Conservation (phyloP, 495 filamentous ascomycete species). For the Cudoniella acicularis region DNA sequence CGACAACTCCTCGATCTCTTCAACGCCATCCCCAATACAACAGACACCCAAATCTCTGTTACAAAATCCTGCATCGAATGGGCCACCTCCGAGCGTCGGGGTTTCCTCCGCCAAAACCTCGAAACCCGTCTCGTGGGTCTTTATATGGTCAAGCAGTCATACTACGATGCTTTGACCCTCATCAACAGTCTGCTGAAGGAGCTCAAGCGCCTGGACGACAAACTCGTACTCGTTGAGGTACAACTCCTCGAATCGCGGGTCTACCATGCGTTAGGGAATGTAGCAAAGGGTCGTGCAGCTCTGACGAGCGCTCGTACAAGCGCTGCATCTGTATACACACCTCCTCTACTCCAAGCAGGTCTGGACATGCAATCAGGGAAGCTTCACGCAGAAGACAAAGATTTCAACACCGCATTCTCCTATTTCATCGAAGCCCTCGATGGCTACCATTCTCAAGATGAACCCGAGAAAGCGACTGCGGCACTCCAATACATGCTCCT, state of each 20-base stretch:
- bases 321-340: conserved; percentile 94
- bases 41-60: conserved; percentile 86
- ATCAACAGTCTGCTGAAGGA: conserved; percentile 94
- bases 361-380: conserved; percentile 99
- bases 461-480: conserved; percentile 76
- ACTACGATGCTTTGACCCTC: conserved; percentile 93
- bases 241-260: conserved; percentile 95
- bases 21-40: conserved; percentile 84
- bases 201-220: conserved; percentile 96
- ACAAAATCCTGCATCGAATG: conserved; percentile 99
- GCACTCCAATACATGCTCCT: conserved; percentile 99
- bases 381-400: conserved; percentile 96
- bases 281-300: conserved; percentile 91
- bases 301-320: conserved; percentile 91
- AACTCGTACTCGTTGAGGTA: conserved; percentile 97
- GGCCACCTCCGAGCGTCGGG: conserved; percentile 87
- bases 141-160: conserved; percentile 93
- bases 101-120: conserved; percentile 96
- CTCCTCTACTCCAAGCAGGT: conserved; percentile 89
- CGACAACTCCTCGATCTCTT: conserved; percentile 96
- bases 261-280: conserved; percentile 96
- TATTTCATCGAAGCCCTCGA: conserved; percentile 99
- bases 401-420: conserved; percentile 96
- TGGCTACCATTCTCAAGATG: conserved; percentile 91
- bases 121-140: conserved; percentile 91